Conservation (phyloP, 768 basidiomycete species). For the Lactarius indigo region DNA sequence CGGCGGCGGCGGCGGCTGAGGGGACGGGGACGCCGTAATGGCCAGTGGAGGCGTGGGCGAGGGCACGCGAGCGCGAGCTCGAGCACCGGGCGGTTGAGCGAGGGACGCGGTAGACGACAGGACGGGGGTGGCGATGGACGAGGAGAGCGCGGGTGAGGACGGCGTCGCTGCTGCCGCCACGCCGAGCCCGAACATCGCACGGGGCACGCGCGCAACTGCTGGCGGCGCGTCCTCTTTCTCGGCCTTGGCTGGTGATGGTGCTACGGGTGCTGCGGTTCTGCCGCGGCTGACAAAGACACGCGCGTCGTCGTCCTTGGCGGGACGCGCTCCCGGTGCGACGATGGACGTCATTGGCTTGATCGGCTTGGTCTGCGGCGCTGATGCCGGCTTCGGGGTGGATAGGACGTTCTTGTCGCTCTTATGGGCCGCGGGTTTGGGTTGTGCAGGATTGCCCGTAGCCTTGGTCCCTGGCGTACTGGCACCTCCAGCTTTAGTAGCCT, state of each 20-base stretch:
- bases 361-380: background rate
- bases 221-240: conserved; percentile 2
- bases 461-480: background rate
- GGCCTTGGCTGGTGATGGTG: background rate
- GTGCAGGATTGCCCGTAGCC: background rate
- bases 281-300: background rate
- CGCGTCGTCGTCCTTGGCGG: background rate
- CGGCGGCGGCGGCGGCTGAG: too few relatives aligned
- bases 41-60: conserved; percentile 13
- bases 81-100: conserved; percentile 43
- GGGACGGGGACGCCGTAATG: too few relatives aligned
- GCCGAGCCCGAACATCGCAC: conserved; percentile 9
- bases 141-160: conserved; percentile 43
- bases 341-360: conserved; percentile 7
- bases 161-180: conserved; percentile 20
- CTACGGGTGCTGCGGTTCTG: background rate
- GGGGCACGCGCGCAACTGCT: background rate
- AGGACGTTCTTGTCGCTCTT: too few relatives aligned
- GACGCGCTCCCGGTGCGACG: background rate
- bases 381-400: background rate
- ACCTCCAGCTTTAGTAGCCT: conserved; percentile 1
- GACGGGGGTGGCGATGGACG: conserved; percentile 68
- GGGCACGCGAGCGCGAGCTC: conserved; percentile 25
- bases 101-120: conserved; percentile 76
- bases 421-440: background rate